A percentile compares a stretch with the other conserved stretches of the same genome.
phyloP scores from a whole-genome alignment of 176 grass and related monocot genomes.

The Guadua angustifolia region DNA sequence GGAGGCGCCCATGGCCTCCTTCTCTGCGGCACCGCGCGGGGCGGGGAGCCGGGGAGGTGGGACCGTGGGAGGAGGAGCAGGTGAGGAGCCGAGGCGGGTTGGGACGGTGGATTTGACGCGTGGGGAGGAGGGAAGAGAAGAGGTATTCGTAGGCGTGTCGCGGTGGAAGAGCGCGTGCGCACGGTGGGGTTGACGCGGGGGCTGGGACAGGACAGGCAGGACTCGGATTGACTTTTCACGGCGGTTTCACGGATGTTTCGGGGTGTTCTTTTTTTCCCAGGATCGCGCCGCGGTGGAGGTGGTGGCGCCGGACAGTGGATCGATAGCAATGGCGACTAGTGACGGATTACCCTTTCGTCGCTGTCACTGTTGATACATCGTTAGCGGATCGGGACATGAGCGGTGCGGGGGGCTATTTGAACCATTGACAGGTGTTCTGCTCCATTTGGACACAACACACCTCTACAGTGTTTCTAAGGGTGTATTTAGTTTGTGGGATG shows the following conservation, averaged over 20 bases:
- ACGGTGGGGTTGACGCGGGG: slow-evolving; percentile 35
- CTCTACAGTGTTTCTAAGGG: too few species aligned
- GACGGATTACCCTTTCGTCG: not conserved
- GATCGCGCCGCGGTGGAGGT: not conserved
- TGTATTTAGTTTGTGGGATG: too few species aligned
- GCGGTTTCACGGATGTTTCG: not conserved
- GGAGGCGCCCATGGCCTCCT: slow-evolving; percentile 54
- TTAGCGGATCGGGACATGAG: slow-evolving; percentile 10
- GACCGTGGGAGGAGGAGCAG: not conserved
- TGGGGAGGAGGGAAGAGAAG: not conserved
- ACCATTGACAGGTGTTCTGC: not conserved
- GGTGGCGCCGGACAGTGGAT: too few species aligned
- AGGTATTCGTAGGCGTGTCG: slow-evolving; percentile 43
- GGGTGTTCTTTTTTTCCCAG: not conserved
- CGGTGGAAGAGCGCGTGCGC: not conserved
- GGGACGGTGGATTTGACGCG: slow-evolving; percentile 12
- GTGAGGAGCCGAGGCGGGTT: not conserved
- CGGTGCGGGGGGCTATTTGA: not conserved
- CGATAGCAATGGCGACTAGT: not conserved
- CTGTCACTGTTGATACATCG: slow-evolving; percentile 2
- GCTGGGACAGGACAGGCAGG: not conserved
- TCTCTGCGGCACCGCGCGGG: too few species aligned
- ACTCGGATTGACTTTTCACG: slow-evolving; percentile 32
- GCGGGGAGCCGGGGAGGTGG: not conserved
- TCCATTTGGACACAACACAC: not conserved